Base-by-base conservation (phyloP, 441 rosid genomes). In the Croton laevigatus region DNA sequence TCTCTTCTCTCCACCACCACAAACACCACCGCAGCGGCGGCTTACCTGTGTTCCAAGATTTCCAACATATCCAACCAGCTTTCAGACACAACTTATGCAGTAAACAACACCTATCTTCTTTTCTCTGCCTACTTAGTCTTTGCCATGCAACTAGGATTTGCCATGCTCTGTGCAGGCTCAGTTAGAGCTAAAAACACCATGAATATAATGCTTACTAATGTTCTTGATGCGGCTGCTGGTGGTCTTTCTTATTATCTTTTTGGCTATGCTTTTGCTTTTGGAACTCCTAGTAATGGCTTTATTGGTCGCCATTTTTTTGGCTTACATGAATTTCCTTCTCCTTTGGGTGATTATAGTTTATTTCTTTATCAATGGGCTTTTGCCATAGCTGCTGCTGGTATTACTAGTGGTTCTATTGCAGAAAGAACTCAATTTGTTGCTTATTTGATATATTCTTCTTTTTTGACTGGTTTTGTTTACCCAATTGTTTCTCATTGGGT, bases 111-210 rank as follows among this genome's bases (percentile, higher is more conserved):
- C 0, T 93, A 83, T 79, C 94, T 93, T 40, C 93, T 93, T 72
- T 93, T 91, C 88, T 93, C 97, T 0, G 95, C 95, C 20, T 93
- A 93, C 80, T 84, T 93, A 3, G 97, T 91, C 73, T 93, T 93
- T 73, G 81, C 96, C 58, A 93, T 93, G 98, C 98, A 93, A 70
- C 88, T 93, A 8, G 96, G 98, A 16, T 93, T 89, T 37, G 97
- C 97, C 73, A 93, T 93, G 97, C 93, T 93, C 49, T 90, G 97
- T 59, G 97, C 95, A 6, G 98, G 98, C 61, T 92, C 98, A 27
- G 98, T 92, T 66, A 80, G 97, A 23, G 93, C 93, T 78, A 93
- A 93, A 73, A 93, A 90, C 80, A 85, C 98, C 59, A 90, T 90
- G 97, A 93, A 89, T 81, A 88, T 90, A 78, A 90, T 93, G 98